phyloP scores from a whole-genome alignment of 2,329 filamentous ascomycete species.

The Plenodomus tracheiphilus region DNA sequence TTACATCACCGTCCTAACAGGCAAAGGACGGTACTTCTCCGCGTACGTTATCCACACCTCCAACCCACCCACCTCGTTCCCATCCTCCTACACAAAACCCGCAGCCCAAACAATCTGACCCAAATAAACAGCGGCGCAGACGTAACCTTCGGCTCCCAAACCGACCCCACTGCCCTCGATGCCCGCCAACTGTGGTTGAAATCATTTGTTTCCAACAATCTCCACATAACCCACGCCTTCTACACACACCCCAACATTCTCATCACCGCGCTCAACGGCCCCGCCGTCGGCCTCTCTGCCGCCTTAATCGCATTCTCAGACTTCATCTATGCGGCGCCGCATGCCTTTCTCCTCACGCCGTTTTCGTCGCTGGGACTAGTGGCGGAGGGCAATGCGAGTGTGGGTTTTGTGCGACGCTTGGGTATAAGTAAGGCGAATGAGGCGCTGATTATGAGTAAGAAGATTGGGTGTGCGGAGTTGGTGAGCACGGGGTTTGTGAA shows the following conservation, averaged over 20 bases:
- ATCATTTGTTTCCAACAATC: constrained; percentile 80
- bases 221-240: constrained; percentile 87
- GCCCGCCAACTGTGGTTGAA: constrained; percentile 64
- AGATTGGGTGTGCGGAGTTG: constrained; percentile 73
- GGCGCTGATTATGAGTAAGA: constrained; percentile 86
- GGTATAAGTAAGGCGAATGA: constrained; percentile 86
- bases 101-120: constrained; percentile 1
- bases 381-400: constrained; percentile 80
- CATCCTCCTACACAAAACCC: not conserved
- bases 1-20: constrained; percentile 81
- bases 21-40: constrained; percentile 80
- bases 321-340: constrained; percentile 84
- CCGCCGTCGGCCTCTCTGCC: constrained; percentile 84
- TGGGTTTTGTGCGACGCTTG: constrained; percentile 77
- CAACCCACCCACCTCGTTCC: not conserved
- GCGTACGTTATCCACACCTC: constrained; percentile 62
- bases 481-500: constrained; percentile 82
- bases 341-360: constrained; percentile 84
- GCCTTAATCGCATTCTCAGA: constrained; percentile 82
- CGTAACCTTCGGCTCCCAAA: constrained; percentile 61
- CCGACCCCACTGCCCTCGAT: constrained; percentile 39
- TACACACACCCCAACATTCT: constrained; percentile 94
- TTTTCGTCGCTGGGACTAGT: constrained; percentile 90
- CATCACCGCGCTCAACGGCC: constrained; percentile 87
- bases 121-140: constrained; percentile 71